Evolutionary conservation across 257 asterid species (phyloP).

Genomic region (Perilla frutescens): DNA sequence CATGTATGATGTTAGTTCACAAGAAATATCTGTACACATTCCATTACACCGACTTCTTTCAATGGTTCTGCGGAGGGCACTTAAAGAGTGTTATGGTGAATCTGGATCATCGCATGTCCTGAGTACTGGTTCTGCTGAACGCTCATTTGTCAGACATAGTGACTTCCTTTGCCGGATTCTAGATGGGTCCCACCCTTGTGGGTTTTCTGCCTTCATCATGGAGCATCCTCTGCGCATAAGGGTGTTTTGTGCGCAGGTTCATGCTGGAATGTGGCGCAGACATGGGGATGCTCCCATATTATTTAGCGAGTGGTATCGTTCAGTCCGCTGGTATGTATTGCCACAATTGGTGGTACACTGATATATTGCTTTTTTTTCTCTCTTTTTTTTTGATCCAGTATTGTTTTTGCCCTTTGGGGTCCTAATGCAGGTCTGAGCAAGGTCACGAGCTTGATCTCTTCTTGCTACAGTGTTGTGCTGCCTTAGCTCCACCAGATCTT

Average conservation of each 20-base stretch:
- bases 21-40: slow-evolving; percentile 81
- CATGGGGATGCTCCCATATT: slow-evolving; percentile 87
- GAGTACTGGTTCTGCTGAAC: slow-evolving; percentile 45
- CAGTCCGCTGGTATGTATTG: slow-evolving; percentile 82
- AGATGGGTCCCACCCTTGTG: slow-evolving; percentile 86
- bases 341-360: slow-evolving; percentile 25
- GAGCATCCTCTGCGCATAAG: slow-evolving; percentile 95
- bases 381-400: neutral
- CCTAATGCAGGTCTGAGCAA: slow-evolving; percentile 82
- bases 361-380: slow-evolving; percentile 21
- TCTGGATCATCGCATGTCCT: slow-evolving; percentile 43
- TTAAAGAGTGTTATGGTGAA: slow-evolving; percentile 78
- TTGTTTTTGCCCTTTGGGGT: slow-evolving; percentile 29
- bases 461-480: slow-evolving; percentile 97
- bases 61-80: slow-evolving; percentile 72
- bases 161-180: slow-evolving; percentile 77
- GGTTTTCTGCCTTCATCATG: slow-evolving; percentile 91
- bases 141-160: slow-evolving; percentile 44
- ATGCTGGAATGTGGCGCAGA: slow-evolving; percentile 98
- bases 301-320: slow-evolving; percentile 88
- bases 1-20: slow-evolving; percentile 83
- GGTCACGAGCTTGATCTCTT: slow-evolving; percentile 95
- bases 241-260: slow-evolving; percentile 96
- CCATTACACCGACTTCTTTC: slow-evolving; percentile 91
- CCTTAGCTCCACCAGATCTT: slow-evolving; percentile 92